These are phyloP conservation scores for Fusarium sp. DNA, from an alignment of 2,329 filamentous ascomycete species.

Conservation along the genomic window DNA sequence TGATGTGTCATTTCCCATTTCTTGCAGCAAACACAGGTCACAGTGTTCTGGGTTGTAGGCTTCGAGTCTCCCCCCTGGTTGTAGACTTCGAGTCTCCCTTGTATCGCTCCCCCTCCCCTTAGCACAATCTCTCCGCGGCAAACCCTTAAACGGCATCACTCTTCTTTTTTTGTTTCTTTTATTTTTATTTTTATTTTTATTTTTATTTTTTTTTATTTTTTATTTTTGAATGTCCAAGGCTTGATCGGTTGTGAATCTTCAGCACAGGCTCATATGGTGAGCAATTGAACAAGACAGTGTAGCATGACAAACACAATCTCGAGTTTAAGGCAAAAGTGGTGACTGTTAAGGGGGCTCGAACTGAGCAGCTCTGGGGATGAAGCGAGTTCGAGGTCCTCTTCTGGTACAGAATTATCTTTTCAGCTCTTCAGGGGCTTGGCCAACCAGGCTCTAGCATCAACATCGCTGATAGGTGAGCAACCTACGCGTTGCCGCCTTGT, in stretches of 20 bases:
- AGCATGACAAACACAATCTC: background rate
- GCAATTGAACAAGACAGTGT: background rate
- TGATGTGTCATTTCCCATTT: background rate
- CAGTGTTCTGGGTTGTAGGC: background rate
- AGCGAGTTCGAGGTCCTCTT: background rate
- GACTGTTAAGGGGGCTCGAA: background rate
- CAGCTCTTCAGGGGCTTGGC: background rate
- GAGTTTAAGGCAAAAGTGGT: background rate
- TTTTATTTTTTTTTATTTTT: background rate
- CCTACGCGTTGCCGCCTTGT: background rate
- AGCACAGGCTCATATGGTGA: background rate
- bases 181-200: no score
- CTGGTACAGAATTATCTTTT: background rate
- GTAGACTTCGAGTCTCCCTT: background rate
- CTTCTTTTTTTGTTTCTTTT: background rate
- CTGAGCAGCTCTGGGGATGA: background rate
- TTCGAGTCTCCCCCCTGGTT: background rate
- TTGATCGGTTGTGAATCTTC: background rate
- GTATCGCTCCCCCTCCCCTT: background rate
- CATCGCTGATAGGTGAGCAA: background rate
- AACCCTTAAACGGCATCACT: background rate
- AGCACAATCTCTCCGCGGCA: background rate
- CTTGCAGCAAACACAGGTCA: background rate
- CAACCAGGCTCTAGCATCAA: background rate
- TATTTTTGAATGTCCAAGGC: background rate